A percentile compares a stretch with the other conserved stretches of the same genome.
phyloP scores from a whole-genome alignment of 2,329 filamentous ascomycete species.

The Talaromyces funiculosus region DNA sequence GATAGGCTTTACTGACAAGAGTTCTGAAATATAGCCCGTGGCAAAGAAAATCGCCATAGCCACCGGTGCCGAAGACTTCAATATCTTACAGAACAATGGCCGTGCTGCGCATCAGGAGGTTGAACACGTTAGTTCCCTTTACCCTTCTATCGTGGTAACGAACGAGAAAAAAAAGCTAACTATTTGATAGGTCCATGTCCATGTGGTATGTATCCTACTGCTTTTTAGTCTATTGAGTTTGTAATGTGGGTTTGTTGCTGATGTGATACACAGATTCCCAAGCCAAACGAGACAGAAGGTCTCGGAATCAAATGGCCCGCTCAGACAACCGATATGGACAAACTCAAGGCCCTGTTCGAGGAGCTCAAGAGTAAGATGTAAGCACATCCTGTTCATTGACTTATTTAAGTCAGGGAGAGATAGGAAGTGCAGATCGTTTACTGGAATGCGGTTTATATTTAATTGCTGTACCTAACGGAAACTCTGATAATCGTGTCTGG shows the following conservation, averaged over 20 bases:
- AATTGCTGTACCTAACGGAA: background rate
- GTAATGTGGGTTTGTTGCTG: background rate
- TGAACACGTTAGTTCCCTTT: conserved; percentile 63
- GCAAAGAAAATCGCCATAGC: conserved; percentile 82
- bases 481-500: background rate
- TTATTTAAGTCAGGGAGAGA: too few relatives aligned
- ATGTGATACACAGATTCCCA: conserved; percentile 64
- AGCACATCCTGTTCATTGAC: conserved; percentile 14
- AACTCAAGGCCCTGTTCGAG: conserved; percentile 71
- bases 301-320: conserved; percentile 75
- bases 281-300: conserved; percentile 78
- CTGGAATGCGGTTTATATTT: background rate
- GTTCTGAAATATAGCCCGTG: conserved; percentile 51
- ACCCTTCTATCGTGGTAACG: background rate
- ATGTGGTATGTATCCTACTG: conserved; percentile 60
- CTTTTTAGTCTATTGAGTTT: background rate
- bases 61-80: conserved; percentile 73
- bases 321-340: conserved; percentile 70
- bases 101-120: conserved; percentile 85
- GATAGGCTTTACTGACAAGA: background rate
- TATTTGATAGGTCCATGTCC: conserved; percentile 70
- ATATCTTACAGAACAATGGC: conserved; percentile 95
- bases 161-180: background rate
- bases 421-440: too few relatives aligned
- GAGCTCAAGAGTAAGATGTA: conserved; percentile 89